Base-by-base conservation (phyloP, 2,329 filamentous ascomycete genomes). In the Fusarium hostae region DNA sequence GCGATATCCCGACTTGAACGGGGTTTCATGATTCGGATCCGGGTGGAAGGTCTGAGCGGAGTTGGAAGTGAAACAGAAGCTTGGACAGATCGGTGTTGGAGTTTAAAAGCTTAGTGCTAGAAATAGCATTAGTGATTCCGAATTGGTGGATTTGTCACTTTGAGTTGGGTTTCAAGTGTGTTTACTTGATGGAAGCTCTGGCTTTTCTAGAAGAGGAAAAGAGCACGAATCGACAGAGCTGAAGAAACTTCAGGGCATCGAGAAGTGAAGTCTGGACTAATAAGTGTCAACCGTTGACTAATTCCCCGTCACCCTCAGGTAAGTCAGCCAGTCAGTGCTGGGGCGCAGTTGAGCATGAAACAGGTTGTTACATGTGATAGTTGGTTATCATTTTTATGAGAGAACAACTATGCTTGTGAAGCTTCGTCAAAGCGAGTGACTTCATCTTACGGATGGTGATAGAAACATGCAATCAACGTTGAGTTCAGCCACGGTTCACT, bases 61-160 rank as follows among this genome's bases (percentile, higher is more conserved):
- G 18, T 47, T 47, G 40, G 28, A 66, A 45, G 20, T 66, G 63
- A 66, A 66, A 51, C 62, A 59, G n/a, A 60, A 47, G n/a, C 50
- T 57, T 61, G 24, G 50, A 39, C 39, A 35, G 32, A 57, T 55
- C 34, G 40, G 39, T 50, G 55, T 50, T 50, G 22, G 32, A 50
- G 41, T 35, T 45, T 56, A 55, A 60, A 37, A 44, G 32, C 28
- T 45, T 44, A n/a, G 35, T 59, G 28, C 34, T 54, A 34, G 32
- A 47, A 34, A 59, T 54, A 52, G 35, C 45, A 54, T 59, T 37
- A 28, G 15, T 22, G 57, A 43, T 34, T 40, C 22, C 37, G 39
- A 41, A 60, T 41, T 35, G n/a, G 58, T 41, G 39, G 58, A 24
- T 56, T 56, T 30, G 22, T 32, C 37, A 32, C 48, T 20, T 44